These are phyloP conservation scores for Elaeis oleifera DNA, from an alignment of 202 grass and related monocot genomes.

Conservation along the genomic window DNA sequence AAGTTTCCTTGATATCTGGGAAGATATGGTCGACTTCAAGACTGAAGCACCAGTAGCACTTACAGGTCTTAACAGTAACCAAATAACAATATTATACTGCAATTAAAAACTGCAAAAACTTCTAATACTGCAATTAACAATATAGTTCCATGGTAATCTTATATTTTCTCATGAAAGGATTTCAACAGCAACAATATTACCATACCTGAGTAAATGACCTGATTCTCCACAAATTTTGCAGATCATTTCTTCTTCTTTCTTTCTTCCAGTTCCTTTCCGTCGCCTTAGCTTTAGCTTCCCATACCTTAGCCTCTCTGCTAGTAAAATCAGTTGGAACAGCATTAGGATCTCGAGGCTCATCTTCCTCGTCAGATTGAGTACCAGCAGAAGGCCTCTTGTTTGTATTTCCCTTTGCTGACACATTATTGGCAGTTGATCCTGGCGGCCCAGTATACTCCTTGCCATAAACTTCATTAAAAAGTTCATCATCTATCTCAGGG, in stretches of 20 bases:
- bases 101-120: too few species aligned
- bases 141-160: too few species aligned
- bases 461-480: slow-evolving; percentile 94
- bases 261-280: slow-evolving; percentile 99
- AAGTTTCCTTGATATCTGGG: too few species aligned
- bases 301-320: slow-evolving; percentile 81
- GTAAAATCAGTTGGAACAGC: slow-evolving; percentile 94
- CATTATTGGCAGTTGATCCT: slow-evolving; percentile 31
- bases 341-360: slow-evolving; percentile 59
- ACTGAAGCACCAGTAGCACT: too few species aligned
- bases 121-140: too few species aligned
- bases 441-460: slow-evolving; percentile 84
- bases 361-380: slow-evolving; percentile 63
- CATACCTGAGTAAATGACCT: slow-evolving; percentile 92
- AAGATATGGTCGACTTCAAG: too few species aligned
- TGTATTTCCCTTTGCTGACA: slow-evolving; percentile 38
- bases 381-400: slow-evolving; percentile 36
- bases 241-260: slow-evolving; percentile 90
- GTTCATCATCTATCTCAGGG: slow-evolving; percentile 89
- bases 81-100: too few species aligned
- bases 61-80: too few species aligned
- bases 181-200: too few species aligned
- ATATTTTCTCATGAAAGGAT: too few species aligned
- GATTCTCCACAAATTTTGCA: slow-evolving; percentile 94
- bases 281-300: slow-evolving; percentile 97